Base-by-base conservation (phyloP, 768 basidiomycete species). In the Postia placenta region DNA sequence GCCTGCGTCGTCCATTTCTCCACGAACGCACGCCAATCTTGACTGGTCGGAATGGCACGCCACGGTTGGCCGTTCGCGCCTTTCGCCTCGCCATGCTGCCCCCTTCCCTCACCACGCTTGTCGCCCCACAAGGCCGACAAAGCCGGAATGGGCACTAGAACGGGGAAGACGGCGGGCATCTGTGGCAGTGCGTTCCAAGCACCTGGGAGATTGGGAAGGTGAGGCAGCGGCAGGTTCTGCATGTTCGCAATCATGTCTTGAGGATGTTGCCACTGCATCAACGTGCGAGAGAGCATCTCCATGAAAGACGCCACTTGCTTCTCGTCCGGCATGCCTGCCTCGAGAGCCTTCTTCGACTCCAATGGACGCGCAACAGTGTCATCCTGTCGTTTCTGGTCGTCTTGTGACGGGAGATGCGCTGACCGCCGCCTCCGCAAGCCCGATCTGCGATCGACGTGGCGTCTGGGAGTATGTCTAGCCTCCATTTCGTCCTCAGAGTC, bases 131-230 rank as follows among this genome's bases (percentile, higher is more conserved):
- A 79, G 11, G 79, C 74, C 28, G 82, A 66, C 64, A 88, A 79
- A 15, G 81, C 75, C 1, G 84, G 78, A 61, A 76, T 73, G 3
- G 89, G 86, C 14, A 90, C 80, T 51, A 83, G 76, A 20, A 90
- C 76, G 15, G 89, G 87, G 75, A 92, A 90, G 11, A 87, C 85
- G 67, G 87, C 71, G 23, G 83, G 81, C 48, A 89, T 76, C 51
- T 79, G 83, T 5, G 80, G 83, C n/a, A 87, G 67, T 22, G 63
- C 60, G 24, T 59, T 63, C 70, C 70, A 71, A 15, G 64, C 66
- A 27, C 75, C 73, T 7, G 78, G 80, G n/a, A 73, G 60, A 35
- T 71, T 64, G 3, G 64, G 60, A 35, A 66, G 57, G 25, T 67
- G 62, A 24, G 60, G 56, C 11, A 75, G 61, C 5, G 68, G 69